These are phyloP conservation scores for Melanogaster broomeanus DNA, from an alignment of 768 basidiomycete genomes.

Conservation along the genomic window DNA sequence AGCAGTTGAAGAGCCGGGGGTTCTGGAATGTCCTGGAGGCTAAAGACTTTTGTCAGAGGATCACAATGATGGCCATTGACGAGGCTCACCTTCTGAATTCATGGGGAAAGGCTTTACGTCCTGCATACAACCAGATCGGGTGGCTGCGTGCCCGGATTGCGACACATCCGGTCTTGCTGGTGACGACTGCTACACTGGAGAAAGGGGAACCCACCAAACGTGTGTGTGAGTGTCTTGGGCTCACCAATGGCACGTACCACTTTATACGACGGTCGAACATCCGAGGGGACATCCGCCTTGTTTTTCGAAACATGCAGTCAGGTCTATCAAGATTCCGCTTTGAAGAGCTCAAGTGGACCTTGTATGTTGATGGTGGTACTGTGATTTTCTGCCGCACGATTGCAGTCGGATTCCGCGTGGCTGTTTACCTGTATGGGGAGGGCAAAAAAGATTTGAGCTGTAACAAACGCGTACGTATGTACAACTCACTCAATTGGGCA, in stretches of 20 bases:
- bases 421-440: not conserved
- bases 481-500: slow-evolving; percentile 6
- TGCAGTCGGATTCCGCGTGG: slow-evolving; percentile 10
- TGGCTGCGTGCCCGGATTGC: slow-evolving; percentile 17
- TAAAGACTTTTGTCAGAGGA: too few relatives aligned
- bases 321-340: slow-evolving; percentile 24
- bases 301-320: not conserved
- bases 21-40: slow-evolving; percentile 8
- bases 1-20: slow-evolving; percentile 5
- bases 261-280: not conserved
- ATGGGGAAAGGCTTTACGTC: slow-evolving; percentile 28
- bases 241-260: not conserved
- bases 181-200: not conserved
- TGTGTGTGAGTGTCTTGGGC: not conserved
- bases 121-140: slow-evolving; percentile 24
- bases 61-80: slow-evolving; percentile 28
- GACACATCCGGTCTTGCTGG: not conserved
- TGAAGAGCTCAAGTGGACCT: slow-evolving; percentile 25
- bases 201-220: not conserved
- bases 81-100: too few relatives aligned
- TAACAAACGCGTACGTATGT: slow-evolving; percentile 3
- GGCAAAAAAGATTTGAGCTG: not conserved
- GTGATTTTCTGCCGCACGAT: slow-evolving; percentile 23
- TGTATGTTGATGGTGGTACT: slow-evolving; percentile 22
- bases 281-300: not conserved